Evolutionary conservation across 345 rosid genomes (phyloP), one percentile per base, ranked within the genome.

Genomic region (Ceriops tagal): DNA sequence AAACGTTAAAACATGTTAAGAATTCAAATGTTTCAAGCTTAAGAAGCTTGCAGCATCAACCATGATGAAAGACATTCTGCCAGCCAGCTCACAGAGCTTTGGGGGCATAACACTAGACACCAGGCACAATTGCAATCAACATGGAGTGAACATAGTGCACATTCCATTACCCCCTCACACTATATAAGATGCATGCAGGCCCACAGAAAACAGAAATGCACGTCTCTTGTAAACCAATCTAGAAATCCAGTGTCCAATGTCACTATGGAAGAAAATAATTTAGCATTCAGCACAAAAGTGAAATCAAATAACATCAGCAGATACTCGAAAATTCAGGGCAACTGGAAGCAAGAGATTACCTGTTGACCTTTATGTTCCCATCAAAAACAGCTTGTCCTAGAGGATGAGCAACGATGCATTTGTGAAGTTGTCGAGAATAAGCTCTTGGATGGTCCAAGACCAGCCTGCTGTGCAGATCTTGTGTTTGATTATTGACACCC

Each of bases 371-470:
- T 27, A 92, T 82, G 32, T 92, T 92, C 81, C 99, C 97, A 72
- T 95, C 96, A 47, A 95, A 92, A 70, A 95, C 96, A 46, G 96
- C 96, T 81, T 90, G 99, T 60, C 96, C 96, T 61, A 67, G 79
- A 6, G 97, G 85, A 83, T 92, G 88, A 75, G 89, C 99, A 71
- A 95, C 96, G 9, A 95, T 95, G 71, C 96, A 95, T 83, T 95
- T 92, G 74, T 90, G 99, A 71, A 95, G 90, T 73, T 95, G 99
- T 30, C 79, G 86, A 10, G 92, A 78, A 78, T 60, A 69, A 70
- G 96, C 99, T 49, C 86, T 81, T 8, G 97, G 99, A 87, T 92
- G 92, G 82, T 95, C 99, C 80, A 95, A 73, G 56, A 95, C 79
- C 56, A 95, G 81, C 65, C 79, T 86, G 66, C 97, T 90, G 64